A percentile compares a stretch with the other conserved stretches of the same genome.
Conservation (phyloP, 305 asterid genomes). For the Euphrasia arctica region DNA sequence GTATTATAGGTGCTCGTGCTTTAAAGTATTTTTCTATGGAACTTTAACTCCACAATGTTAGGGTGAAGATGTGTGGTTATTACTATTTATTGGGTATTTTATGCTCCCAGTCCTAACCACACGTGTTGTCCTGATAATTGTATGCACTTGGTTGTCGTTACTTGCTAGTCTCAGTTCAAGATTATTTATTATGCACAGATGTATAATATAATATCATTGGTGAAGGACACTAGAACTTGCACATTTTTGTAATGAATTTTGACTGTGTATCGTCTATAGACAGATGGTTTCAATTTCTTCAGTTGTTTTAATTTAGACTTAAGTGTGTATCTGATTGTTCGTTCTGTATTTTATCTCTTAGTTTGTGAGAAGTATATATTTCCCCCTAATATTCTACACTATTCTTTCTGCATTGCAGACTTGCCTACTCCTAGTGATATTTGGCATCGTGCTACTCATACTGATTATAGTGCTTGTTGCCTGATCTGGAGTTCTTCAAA, state of each 20-base stretch:
- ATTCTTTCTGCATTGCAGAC: conserved; percentile 49
- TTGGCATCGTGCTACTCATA: conserved; percentile 70
- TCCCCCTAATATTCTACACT: background rate
- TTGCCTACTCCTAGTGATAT: conserved; percentile 75
- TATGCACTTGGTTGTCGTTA: background rate
- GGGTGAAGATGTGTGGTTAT: background rate
- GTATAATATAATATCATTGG: background rate
- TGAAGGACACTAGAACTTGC: too few relatives aligned
- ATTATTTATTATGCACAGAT: background rate
- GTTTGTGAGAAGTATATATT: background rate
- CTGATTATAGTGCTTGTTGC: conserved; percentile 67
- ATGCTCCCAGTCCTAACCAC: background rate
- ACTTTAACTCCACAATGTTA: background rate
- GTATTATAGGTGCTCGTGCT: too few relatives aligned
- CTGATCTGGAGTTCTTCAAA: conserved; percentile 25
- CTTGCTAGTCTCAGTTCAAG: background rate
- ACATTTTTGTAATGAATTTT: background rate
- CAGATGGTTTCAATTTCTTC: background rate
- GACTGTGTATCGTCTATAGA: background rate
- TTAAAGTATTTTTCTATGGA: background rate
- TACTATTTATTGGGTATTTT: background rate
- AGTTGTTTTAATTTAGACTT: background rate
- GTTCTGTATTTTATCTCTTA: background rate
- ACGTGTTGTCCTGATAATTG: background rate
- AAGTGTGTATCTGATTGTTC: background rate